Evolutionary conservation across 1,284 basidiomycete species (phyloP), one percentile per base, ranked within the genome.

Genomic region (Tylopilus sp.): DNA sequence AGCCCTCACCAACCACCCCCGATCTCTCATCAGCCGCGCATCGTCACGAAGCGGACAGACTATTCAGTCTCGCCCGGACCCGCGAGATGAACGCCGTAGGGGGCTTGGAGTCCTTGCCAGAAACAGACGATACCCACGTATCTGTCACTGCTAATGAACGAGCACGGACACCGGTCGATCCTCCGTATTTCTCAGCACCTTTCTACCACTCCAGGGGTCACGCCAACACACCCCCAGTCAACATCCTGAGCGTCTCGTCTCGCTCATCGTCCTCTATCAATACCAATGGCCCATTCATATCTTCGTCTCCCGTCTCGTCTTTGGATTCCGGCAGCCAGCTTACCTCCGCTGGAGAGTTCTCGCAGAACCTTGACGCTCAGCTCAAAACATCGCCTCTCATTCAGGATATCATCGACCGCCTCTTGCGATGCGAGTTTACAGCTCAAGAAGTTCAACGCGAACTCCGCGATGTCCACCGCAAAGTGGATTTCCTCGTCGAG

Each of bases 241-340:
- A 38, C 47, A 49, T 67, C 36, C 46, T 55, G 50, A 54, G 53
- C 45, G 51, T 25, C n/a, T 37, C 54, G 1, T 59, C 62, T 46
- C 64, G 67, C n/a, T 55, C 67, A 5, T 60, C 57, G 30, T 66
- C 71, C 26, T 66, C 71, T 28, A 65, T 71, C 61, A 75, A 77
- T 55, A 59, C 67, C 49, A 74, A 66, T 41, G 71, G 71, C 46
- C 67, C 59, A 41, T 75, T 78, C 56, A 72, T 74, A 8, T 84
- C 86, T 13, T 75, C 82, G 6, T 90, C 87, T 0, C 87, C 88
- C 8, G 84, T 82, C 18, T 89, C 87, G 11, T 90, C 88, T 7
- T 63, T 86, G 55, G 84, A 83, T 63, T 89, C 88, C 13, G 79
- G 76, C 39, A 84, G 82, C 58, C 80, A 83, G 35, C 76, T 80